These are phyloP conservation scores for Hansenula lynferdii DNA, from an alignment of 1,139 yeast species.

Conservation along the genomic window DNA sequence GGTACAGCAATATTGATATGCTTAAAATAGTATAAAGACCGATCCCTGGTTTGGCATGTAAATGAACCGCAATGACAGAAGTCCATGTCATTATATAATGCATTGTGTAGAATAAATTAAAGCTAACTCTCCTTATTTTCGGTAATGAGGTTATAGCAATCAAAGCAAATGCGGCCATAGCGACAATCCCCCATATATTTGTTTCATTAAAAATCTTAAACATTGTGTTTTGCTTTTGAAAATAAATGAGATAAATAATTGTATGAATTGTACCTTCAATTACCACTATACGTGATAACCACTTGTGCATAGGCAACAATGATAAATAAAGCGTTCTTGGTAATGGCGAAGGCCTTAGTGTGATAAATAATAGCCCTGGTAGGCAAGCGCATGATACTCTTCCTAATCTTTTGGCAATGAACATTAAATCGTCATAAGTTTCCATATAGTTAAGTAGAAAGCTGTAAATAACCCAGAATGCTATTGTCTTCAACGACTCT, in stretches of 20 bases:
- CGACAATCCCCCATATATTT: conserved; percentile 64
- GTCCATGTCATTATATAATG: conserved; percentile 71
- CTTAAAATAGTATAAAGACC: conserved; percentile 45
- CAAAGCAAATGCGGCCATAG: conserved; percentile 51
- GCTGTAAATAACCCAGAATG: conserved; percentile 43
- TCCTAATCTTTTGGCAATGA: conserved; percentile 73
- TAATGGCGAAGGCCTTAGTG: conserved; percentile 72
- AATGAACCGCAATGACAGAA: conserved; percentile 52
- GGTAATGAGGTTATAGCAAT: conserved; percentile 57
- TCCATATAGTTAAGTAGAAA: conserved; percentile 37
- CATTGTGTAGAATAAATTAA: conserved; percentile 54
- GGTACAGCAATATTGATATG: conserved; percentile 38
- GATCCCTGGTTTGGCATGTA: conserved; percentile 76
- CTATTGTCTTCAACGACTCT: conserved; percentile 31
- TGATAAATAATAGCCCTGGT: conserved; percentile 67
- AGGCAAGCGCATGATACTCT: conserved; percentile 67
- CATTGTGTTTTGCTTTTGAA: conserved; percentile 38
- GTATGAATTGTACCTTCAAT: conserved; percentile 63
- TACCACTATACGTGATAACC: conserved; percentile 75
- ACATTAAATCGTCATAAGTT: conserved; percentile 50
- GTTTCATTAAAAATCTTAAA: conserved; percentile 41
- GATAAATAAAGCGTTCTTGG: conserved; percentile 69
- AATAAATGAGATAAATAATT: conserved; percentile 51
- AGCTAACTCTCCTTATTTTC: conserved; percentile 48
- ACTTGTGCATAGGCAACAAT: conserved; percentile 77